Percentiles rank a stretch among this genome's conserved stretches.
Evolutionary conservation across 2,329 filamentous ascomycete genomes (phyloP).

Genomic region (Knufia fluminis): DNA sequence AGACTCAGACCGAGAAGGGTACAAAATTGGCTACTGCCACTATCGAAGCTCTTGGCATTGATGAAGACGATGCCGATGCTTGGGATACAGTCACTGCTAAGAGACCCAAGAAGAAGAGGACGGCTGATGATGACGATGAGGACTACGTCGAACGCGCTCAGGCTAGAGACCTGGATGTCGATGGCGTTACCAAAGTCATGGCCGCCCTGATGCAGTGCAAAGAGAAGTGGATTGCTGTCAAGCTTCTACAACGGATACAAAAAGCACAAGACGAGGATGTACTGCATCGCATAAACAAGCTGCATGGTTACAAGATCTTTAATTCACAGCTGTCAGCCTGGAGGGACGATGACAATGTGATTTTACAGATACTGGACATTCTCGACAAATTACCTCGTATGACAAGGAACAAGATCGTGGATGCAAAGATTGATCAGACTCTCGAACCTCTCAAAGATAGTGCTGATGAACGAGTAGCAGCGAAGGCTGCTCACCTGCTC

Average conservation of each 20-base stretch:
- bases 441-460: constrained; percentile 59
- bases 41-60: constrained; percentile 91
- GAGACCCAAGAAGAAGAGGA: constrained; percentile 92
- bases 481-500: constrained; percentile 61
- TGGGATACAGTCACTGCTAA: constrained; percentile 78
- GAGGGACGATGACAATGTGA: constrained; percentile 79
- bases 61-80: constrained; percentile 76
- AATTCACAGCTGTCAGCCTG: constrained; percentile 79
- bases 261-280: constrained; percentile 78
- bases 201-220: constrained; percentile 94
- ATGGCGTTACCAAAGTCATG: constrained; percentile 88
- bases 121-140: constrained; percentile 80
- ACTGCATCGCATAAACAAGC: constrained; percentile 78
- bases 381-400: constrained; percentile 80
- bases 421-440: constrained; percentile 85
- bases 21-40: constrained; percentile 84
- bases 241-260: constrained; percentile 82
- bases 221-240: constrained; percentile 98
- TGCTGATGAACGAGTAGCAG: constrained; percentile 65
- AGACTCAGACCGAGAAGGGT: constrained; percentile 90
- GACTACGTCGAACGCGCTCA: constrained; percentile 89
- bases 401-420: constrained; percentile 92
- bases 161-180: constrained; percentile 67
- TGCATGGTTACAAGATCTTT: constrained; percentile 94
- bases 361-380: constrained; percentile 81